phyloP scores from a whole-genome alignment of 495 filamentous ascomycete species.

The Hypomontagnella submonticulosa region DNA sequence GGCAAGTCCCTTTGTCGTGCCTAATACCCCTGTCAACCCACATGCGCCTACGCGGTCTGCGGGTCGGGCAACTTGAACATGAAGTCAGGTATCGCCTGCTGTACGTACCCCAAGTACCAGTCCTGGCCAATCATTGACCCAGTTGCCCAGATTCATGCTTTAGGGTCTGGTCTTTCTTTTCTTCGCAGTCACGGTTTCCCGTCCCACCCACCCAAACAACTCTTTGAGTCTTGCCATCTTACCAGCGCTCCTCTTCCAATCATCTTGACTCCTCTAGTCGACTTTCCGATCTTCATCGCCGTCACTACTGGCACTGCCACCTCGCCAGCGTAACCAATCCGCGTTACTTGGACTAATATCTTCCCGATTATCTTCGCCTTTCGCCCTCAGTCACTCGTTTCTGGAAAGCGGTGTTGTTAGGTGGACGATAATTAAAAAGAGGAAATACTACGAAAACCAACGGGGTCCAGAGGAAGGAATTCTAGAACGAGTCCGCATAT shows the following conservation, averaged over 20 bases:
- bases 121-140: too few species aligned
- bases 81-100: too few species aligned
- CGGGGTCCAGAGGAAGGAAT: background rate
- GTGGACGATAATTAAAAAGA: slow-evolving; percentile 26
- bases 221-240: slow-evolving; percentile 3
- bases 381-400: slow-evolving; percentile 42
- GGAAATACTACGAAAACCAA: background rate
- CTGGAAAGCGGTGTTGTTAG: slow-evolving; percentile 41
- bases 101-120: too few species aligned
- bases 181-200: slow-evolving; percentile 23
- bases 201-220: slow-evolving; percentile 40
- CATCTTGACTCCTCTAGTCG: slow-evolving; percentile 28
- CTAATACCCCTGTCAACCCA: background rate
- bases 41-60: too few species aligned
- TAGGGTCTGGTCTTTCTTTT: background rate
- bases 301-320: slow-evolving; percentile 43
- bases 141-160: too few species aligned
- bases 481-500: slow-evolving; percentile 12
- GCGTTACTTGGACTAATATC: slow-evolving; percentile 30
- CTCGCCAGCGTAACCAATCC: slow-evolving; percentile 29
- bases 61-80: too few species aligned
- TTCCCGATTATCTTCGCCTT: slow-evolving; percentile 13
- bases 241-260: slow-evolving; percentile 37
- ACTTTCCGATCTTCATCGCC: slow-evolving; percentile 41
- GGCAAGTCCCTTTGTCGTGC: slow-evolving; percentile 15